These are phyloP conservation scores for Aspergillus bertholletiae DNA, from an alignment of 495 filamentous ascomycete genomes.

Conservation along the genomic window DNA sequence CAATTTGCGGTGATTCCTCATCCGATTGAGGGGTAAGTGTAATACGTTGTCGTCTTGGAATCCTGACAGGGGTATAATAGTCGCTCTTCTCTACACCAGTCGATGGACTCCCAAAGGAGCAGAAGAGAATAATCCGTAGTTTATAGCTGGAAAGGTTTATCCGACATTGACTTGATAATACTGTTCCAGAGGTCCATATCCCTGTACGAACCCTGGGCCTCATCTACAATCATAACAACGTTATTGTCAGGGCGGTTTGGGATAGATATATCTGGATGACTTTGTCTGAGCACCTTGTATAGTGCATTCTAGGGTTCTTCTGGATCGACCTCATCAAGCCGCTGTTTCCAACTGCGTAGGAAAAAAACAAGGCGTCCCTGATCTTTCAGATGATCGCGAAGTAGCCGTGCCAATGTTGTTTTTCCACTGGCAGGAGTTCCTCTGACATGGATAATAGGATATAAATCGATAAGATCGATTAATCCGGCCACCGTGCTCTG, in stretches of 20 bases:
- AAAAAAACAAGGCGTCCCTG: neutral
- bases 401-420: conserved; percentile 3
- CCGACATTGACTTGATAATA: conserved; percentile 3
- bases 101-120: conserved; percentile 3
- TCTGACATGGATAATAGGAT: conserved; percentile 7
- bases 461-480: neutral
- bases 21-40: conserved; percentile 7
- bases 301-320: neutral
- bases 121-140: conserved; percentile 4
- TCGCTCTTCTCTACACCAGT: conserved; percentile 1
- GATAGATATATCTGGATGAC: neutral
- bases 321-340: neutral
- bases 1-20: neutral
- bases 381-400: no score
- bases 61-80: neutral
- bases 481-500: conserved; percentile 4
- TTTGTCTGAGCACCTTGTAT: no score
- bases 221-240: conserved; percentile 6
- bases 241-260: neutral
- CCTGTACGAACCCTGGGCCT: conserved; percentile 4
- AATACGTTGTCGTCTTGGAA: conserved; percentile 2
- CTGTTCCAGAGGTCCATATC: conserved; percentile 1
- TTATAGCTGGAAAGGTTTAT: neutral
- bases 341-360: neutral
- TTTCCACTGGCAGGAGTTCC: conserved; percentile 13